Evolutionary conservation across 2,329 filamentous ascomycete genomes (phyloP).

Genomic region (Talaromyces sp.): DNA sequence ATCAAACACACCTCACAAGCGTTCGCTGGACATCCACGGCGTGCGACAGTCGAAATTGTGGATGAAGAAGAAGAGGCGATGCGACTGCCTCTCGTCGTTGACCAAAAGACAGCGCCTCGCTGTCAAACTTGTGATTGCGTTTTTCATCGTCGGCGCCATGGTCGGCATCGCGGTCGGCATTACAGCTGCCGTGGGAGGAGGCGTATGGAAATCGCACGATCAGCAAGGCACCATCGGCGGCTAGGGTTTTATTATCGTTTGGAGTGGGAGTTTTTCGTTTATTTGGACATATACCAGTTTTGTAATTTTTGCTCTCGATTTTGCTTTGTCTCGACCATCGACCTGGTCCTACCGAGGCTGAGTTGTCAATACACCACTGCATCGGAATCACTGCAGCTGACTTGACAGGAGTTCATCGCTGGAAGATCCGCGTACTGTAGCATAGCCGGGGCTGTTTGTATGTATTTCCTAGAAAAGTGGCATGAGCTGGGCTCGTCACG

Average conservation of each 20-base stretch:
- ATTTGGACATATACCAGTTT: neutral
- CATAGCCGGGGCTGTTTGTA: neutral
- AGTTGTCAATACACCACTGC: neutral
- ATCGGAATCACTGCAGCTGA: neutral
- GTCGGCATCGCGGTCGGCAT: slow-evolving; percentile 44
- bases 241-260: neutral
- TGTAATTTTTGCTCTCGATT: neutral
- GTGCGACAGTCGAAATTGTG: slow-evolving; percentile 30
- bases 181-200: slow-evolving; percentile 39
- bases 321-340: neutral
- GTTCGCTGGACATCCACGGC: slow-evolving; percentile 13
- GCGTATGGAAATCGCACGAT: slow-evolving; percentile 37
- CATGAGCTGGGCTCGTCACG: neutral
- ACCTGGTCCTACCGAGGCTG: neutral
- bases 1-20: slow-evolving; percentile 14
- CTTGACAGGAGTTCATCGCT: neutral
- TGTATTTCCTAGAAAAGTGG: neutral
- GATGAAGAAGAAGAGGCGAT: slow-evolving; percentile 28
- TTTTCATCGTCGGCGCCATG: slow-evolving; percentile 40
- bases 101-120: slow-evolving; percentile 32
- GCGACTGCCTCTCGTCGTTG: slow-evolving; percentile 31
- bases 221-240: slow-evolving; percentile 23
- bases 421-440: neutral
- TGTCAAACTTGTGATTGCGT: slow-evolving; percentile 36
- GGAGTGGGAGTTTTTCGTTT: neutral